Base-by-base conservation (phyloP, 441 rosid genomes). In the Lagerstroemia fauriei region DNA sequence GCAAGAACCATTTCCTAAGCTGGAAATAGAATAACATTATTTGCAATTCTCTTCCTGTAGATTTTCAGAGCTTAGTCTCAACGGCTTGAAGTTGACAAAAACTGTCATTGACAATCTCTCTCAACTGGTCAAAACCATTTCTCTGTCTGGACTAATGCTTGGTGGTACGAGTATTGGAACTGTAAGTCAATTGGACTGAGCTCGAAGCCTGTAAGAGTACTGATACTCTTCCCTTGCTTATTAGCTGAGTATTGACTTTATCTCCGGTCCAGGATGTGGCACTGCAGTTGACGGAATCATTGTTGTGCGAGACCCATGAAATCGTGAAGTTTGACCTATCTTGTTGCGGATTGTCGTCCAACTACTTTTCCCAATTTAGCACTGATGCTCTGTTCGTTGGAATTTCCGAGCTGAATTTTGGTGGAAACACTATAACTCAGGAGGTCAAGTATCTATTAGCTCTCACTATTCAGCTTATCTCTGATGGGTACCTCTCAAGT, bases 111-210 rank as follows among this genome's bases (percentile, higher is more conserved):
- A 89, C 86, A 88, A 92, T 87, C 97, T 97, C 83, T 94, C 93
- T 68, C 86, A 87, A 83, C 89, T 97, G 84, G 91, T 92, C 81
- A 90, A 88, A 87, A 88, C 85, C 74, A 85, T 92, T 72, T 88
- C 91, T 86, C 82, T 95, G 84, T 92, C 97, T 81, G 90, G 90
- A 81, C 87, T 97, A 80, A 91, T 92, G 91, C 92, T 97, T 56
- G 95, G 92, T 85, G 88, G 93, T 89, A 92, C 97, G 38, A 91
- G 91, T 85, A 89, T 97, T 78, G 97, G 97, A 93, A 88, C 83
- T 87, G 99, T 95, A 77, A 90, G 93, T 82, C 56, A 47, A 51
- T 74, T 32, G 22, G 13, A 46, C 17, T 48, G 32, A 47, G 25
- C 77, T 44, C 44, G 25, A 69, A 32, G 25, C 46, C 73, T 25